Percentiles rank a stretch among this genome's conserved stretches.
These are phyloP conservation scores for Xylariaceae sp. DNA, from an alignment of 2,329 filamentous ascomycete species.

Conservation along the genomic window DNA sequence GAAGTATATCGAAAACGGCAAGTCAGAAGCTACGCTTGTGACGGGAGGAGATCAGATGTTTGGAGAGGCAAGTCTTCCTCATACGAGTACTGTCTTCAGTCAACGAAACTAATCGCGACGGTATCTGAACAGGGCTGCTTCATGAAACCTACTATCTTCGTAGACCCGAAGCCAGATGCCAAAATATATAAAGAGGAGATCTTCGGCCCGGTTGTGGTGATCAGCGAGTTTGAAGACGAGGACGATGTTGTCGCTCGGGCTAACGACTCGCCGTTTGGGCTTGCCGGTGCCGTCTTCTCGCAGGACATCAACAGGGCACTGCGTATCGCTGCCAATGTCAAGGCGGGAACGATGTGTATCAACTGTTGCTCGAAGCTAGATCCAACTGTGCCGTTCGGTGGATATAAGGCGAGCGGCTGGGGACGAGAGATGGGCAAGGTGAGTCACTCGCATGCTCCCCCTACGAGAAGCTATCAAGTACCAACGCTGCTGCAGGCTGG, in stretches of 20 bases:
- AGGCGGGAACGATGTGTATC: no score
- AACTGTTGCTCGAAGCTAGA: no score
- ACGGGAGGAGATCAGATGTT: background rate
- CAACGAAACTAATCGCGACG: no score
- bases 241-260: slow-evolving; percentile 59
- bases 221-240: slow-evolving; percentile 64
- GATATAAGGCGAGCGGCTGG: no score
- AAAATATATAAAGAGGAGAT: slow-evolving; percentile 17
- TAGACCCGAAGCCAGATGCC: slow-evolving; percentile 8
- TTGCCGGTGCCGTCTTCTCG: slow-evolving; percentile 63
- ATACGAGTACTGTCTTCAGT: no score
- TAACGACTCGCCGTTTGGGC: slow-evolving; percentile 61
- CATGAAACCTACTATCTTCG: slow-evolving; percentile 14
- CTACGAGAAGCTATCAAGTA: no score
- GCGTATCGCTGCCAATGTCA: background rate
- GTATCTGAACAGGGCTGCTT: slow-evolving; percentile 9
- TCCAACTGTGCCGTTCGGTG: no score
- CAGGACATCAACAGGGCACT: slow-evolving; percentile 42
- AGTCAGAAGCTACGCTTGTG: background rate
- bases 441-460: no score
- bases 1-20: slow-evolving; percentile 1
- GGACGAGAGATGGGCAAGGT: no score
- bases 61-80: no score
- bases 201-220: slow-evolving; percentile 14
- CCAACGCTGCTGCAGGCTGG: no score